phyloP scores from a whole-genome alignment of 108 stramenopile genomes.

The Aureococcus anophagefferens region DNA sequence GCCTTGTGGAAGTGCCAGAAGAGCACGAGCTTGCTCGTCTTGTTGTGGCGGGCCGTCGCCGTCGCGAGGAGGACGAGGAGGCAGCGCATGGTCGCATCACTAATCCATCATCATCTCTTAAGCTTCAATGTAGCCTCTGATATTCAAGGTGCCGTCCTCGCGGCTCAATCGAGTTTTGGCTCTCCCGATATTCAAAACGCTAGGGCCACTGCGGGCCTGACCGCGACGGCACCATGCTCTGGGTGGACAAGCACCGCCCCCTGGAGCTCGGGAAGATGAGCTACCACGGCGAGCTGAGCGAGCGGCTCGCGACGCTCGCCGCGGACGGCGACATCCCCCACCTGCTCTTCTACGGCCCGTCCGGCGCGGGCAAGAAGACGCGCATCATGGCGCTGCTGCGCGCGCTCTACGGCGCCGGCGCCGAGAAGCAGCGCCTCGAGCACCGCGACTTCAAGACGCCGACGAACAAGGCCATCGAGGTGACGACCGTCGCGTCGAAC shows the following conservation, averaged over 20 bases:
- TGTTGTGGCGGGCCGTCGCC: no score
- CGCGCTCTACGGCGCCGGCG: slow-evolving; percentile 76
- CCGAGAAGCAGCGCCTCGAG: slow-evolving; percentile 64
- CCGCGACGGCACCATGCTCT: slow-evolving; percentile 81
- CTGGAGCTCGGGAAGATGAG: slow-evolving; percentile 64
- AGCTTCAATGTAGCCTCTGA: no score
- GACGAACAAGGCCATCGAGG: slow-evolving; percentile 69
- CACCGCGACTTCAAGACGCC: slow-evolving; percentile 65
- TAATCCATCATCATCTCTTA: no score
- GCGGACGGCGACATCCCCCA: slow-evolving; percentile 66
- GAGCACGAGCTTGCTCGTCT: no score
- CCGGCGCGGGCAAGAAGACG: slow-evolving; percentile 93
- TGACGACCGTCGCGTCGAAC: slow-evolving; percentile 81
- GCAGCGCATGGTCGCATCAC: no score
- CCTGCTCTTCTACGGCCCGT: slow-evolving; percentile 90
- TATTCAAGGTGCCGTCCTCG: no score
- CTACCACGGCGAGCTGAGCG: slow-evolving; percentile 68
- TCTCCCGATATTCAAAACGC: no score
- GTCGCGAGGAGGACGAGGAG: no score
- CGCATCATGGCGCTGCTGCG: slow-evolving; percentile 79
- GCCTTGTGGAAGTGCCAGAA: no score
- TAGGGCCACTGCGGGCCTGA: no score
- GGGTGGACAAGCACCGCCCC: slow-evolving; percentile 98
- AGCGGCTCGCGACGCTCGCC: slow-evolving; percentile 49
- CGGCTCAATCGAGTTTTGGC: no score